Evolutionary conservation across 495 filamentous ascomycete genomes (phyloP), one percentile per base, ranked within the genome.

Genomic region (Podospora tetraspora): DNA sequence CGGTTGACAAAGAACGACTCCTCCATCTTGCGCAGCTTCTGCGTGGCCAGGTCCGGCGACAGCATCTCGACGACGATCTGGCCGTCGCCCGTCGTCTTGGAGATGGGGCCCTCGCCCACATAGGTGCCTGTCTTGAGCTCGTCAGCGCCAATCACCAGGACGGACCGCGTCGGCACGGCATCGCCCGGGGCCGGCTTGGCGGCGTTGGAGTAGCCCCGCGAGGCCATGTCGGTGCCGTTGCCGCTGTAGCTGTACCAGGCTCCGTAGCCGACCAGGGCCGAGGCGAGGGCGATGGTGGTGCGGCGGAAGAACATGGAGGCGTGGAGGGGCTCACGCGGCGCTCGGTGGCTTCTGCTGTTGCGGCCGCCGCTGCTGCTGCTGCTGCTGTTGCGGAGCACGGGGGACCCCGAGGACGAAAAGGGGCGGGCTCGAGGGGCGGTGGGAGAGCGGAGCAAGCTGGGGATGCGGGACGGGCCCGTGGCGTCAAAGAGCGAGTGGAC

Each of bases 31-130:
- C 96, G 85, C 62, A 99, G 82, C 81, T 93, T 97, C 74, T 91
- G 85, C 10, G 92, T 96, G 12, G 93, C 93, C 84, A 97, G 93
- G 57, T 97, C 95, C 0, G 96, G 94, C 1, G 93, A 96, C 78
- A 99, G 81, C 94, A 97, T 98, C 80, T 95, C 93, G 34, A 97
- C 80, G 23, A 97, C 88, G 73, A 90, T 90, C 69, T 89, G 86
- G 56, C 94, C 94, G 74, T 91, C 88, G 79, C 94, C 91, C 2
- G 90, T 91, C 70, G 91, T 87, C 79, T 98, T 98, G 58, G 88
- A 89, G 69, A 99, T 85, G 21, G 94, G 94, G 27, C 87, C 89
- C 72, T 93, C 90, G 68, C 89, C 90, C n/a, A 88, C 85, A 25
- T 94, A 85, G 0, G 91, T 89, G 21, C 90, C 89, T 16, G 92